Conservation (phyloP, 805 yeast species). For the Wickerhamomyces canadensis region DNA sequence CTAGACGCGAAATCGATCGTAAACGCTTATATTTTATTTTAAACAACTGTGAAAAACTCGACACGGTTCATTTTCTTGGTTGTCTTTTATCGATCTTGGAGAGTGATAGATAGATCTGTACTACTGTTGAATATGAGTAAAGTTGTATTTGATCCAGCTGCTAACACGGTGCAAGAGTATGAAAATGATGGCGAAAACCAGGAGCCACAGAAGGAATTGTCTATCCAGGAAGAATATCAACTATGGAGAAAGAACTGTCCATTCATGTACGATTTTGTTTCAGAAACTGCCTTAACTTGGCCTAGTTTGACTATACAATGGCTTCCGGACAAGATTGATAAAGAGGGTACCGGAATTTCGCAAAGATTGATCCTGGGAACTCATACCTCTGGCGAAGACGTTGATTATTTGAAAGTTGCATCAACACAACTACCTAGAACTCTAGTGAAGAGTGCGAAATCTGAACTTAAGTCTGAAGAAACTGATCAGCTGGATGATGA, state of each 20-base stretch:
- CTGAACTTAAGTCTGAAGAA: constrained; percentile 22
- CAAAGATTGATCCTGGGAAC: constrained; percentile 63
- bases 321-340: constrained; percentile 42
- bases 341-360: constrained; percentile 28
- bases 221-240: constrained; percentile 55
- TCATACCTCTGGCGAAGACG: constrained; percentile 66
- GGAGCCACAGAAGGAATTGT: constrained; percentile 24
- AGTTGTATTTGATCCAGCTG: neutral
- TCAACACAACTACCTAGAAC: constrained; percentile 50
- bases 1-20: no score
- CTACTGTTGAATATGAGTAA: constrained; percentile 3
- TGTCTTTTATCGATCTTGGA: neutral
- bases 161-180: neutral
- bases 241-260: constrained; percentile 80
- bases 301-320: constrained; percentile 78
- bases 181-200: constrained; percentile 11
- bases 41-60: no score
- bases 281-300: constrained; percentile 77
- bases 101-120: no score
- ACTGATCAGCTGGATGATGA: no score
- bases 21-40: no score
- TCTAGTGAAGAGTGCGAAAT: constrained; percentile 23
- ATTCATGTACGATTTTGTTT: constrained; percentile 76
- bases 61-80: no score
- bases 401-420: constrained; percentile 61